phyloP scores from a whole-genome alignment of 2,329 filamentous ascomycete genomes.

The Sphaerulina vaccinii region DNA sequence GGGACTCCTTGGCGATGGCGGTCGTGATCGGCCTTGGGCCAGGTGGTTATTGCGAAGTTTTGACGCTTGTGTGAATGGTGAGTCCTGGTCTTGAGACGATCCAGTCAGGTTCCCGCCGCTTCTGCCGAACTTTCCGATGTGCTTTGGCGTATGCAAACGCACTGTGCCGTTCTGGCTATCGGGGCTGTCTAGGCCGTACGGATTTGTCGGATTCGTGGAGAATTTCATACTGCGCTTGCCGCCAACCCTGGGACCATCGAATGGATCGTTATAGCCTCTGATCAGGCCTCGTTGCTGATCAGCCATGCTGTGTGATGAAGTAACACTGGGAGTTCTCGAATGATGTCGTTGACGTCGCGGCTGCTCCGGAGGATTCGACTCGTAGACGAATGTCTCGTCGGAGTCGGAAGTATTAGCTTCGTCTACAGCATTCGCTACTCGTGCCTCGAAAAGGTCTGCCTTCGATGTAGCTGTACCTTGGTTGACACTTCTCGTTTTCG shows the following conservation, averaged over 20 bases:
- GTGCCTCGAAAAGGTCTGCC: constrained; percentile 96
- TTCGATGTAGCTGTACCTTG: constrained; percentile 82
- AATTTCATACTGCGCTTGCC: constrained; percentile 97
- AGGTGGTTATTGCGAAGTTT: constrained; percentile 62
- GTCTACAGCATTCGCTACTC: constrained; percentile 92
- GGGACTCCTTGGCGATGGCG: constrained; percentile 63
- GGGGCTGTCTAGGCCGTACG: constrained; percentile 52
- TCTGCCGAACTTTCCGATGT: constrained; percentile 76
- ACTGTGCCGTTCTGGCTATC: constrained; percentile 44
- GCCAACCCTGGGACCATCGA: constrained; percentile 61
- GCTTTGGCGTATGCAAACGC: constrained; percentile 67
- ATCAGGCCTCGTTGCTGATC: constrained; percentile 56
- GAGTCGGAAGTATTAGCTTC: constrained; percentile 96
- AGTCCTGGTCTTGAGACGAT: constrained; percentile 69
- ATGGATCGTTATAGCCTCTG: constrained; percentile 66
- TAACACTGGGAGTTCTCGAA: constrained; percentile 90
- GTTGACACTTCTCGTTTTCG: constrained; percentile 71
- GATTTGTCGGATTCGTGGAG: constrained; percentile 64
- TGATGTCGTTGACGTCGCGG: constrained; percentile 72
- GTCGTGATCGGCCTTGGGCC: constrained; percentile 48
- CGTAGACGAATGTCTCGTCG: constrained; percentile 97
- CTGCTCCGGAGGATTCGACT: constrained; percentile 79
- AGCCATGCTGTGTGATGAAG: constrained; percentile 70
- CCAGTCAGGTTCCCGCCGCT: constrained; percentile 65
- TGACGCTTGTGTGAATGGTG: constrained; percentile 69